Evolutionary conservation across 129 eudicot species (phyloP).

Genomic region (Saposhnikovia divaricata): DNA sequence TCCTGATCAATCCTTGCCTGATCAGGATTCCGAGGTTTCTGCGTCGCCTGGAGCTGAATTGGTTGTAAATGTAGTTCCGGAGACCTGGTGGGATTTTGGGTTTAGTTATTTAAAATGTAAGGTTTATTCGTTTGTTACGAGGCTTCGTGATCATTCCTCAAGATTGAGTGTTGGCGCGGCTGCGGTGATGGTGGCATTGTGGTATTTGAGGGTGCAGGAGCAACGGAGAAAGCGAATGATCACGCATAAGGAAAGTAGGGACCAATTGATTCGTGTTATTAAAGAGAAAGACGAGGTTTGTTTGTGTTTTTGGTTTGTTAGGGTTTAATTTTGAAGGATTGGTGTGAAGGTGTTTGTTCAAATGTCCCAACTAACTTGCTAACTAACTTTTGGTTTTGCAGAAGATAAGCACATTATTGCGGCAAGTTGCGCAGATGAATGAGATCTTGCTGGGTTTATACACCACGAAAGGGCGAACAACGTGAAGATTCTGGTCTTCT

Average conservation of each 20-base stretch:
- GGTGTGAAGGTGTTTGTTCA: constrained; percentile 33
- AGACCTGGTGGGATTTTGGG: constrained; percentile 21
- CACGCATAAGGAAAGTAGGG: constrained; percentile 17
- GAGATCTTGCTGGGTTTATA: constrained; percentile 45
- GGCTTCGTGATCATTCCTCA: constrained; percentile 9
- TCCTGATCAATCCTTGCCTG: constrained; percentile 1
- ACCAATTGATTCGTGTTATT: constrained; percentile 32
- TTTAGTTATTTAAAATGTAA: constrained; percentile 20
- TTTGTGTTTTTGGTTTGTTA: neutral
- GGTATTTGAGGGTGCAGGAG: constrained; percentile 35
- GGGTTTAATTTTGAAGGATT: neutral
- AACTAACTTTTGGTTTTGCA: constrained; percentile 23
- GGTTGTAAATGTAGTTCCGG: neutral
- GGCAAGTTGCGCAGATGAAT: constrained; percentile 73
- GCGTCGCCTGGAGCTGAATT: constrained; percentile 11
- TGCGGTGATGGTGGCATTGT: constrained; percentile 23
- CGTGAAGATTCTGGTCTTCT: neutral
- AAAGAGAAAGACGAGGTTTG: constrained; percentile 79
- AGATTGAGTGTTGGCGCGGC: constrained; percentile 13
- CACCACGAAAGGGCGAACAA: neutral
- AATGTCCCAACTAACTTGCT: constrained; percentile 23
- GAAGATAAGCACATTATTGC: constrained; percentile 55
- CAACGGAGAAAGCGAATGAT: constrained; percentile 22
- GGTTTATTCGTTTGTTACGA: constrained; percentile 10
- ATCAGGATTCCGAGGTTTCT: constrained; percentile 1